A percentile compares a stretch with the other conserved stretches of the same genome.
Conservation (phyloP, 306 rosid species). For the Acmispon strigosus region DNA sequence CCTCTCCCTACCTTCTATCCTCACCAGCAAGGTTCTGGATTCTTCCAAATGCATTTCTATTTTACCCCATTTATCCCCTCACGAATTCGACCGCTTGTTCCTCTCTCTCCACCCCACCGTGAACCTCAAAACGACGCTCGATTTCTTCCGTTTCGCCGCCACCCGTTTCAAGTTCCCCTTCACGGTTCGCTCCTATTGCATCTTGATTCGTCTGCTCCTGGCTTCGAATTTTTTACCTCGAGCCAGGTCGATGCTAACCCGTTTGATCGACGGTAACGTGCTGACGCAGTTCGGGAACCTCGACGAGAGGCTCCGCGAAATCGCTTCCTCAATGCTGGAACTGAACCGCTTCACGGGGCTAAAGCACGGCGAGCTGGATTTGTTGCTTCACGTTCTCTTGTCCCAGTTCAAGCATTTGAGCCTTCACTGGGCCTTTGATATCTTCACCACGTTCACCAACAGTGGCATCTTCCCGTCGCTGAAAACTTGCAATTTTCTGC, state of each 20-base stretch:
- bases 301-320: conserved; percentile 24
- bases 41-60: conserved; percentile 46
- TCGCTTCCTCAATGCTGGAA: conserved; percentile 39
- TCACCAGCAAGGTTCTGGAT: conserved; percentile 43
- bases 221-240: conserved; percentile 34
- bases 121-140: conserved; percentile 48
- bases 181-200: conserved; percentile 57
- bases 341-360: neutral
- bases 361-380: conserved; percentile 43
- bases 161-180: conserved; percentile 37
- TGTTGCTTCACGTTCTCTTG: conserved; percentile 50
- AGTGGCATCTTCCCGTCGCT: conserved; percentile 39
- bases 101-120: conserved; percentile 27
- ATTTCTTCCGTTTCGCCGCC: conserved; percentile 53
- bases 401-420: conserved; percentile 45
- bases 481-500: conserved; percentile 48
- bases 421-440: conserved; percentile 36
- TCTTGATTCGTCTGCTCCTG: conserved; percentile 49
- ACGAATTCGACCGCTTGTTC: conserved; percentile 48
- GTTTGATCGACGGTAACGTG: conserved; percentile 48
- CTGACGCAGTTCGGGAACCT: conserved; percentile 20
- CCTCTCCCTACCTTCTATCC: conserved; percentile 37
- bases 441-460: conserved; percentile 26
- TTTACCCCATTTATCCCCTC: conserved; percentile 48
- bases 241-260: conserved; percentile 45